These are phyloP conservation scores for Gossypium schwendimanii DNA, from an alignment of 441 rosid genomes.

Conservation along the genomic window DNA sequence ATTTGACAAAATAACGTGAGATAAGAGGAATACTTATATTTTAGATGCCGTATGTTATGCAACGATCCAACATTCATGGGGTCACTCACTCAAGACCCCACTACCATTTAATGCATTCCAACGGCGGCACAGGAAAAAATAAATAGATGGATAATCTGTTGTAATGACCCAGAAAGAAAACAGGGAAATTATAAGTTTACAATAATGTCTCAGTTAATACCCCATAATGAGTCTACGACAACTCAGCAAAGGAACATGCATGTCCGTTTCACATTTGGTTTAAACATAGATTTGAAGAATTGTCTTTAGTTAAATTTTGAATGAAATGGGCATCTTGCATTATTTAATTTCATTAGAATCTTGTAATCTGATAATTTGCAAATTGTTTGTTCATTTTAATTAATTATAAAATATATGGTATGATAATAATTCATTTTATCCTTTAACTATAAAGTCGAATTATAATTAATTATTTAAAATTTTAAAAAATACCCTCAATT, in stretches of 20 bases:
- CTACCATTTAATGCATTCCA: conserved; percentile 15
- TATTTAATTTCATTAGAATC: too few relatives aligned
- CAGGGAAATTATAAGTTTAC: neutral
- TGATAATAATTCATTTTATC: too few relatives aligned
- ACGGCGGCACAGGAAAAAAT: neutral
- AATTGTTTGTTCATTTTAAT: too few relatives aligned
- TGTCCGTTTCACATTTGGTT: neutral
- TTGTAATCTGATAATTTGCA: too few relatives aligned
- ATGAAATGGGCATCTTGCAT: neutral
- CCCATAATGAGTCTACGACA: neutral
- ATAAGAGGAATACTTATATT: too few relatives aligned
- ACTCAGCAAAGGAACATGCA: neutral
- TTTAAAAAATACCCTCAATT: too few relatives aligned
- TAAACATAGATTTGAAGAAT: neutral
- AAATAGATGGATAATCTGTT: neutral
- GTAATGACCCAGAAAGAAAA: neutral
- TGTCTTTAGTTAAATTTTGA: neutral
- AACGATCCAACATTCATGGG: conserved; percentile 1
- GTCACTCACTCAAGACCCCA: conserved; percentile 10
- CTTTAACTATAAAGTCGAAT: too few relatives aligned
- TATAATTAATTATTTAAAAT: too few relatives aligned
- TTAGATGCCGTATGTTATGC: too few relatives aligned
- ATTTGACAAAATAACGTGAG: too few relatives aligned
- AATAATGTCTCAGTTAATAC: neutral
- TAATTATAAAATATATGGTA: too few relatives aligned